Evolutionary conservation across 148 eudicot genomes (phyloP), one percentile per base, ranked within the genome.

Genomic region (Silene uniflora): DNA sequence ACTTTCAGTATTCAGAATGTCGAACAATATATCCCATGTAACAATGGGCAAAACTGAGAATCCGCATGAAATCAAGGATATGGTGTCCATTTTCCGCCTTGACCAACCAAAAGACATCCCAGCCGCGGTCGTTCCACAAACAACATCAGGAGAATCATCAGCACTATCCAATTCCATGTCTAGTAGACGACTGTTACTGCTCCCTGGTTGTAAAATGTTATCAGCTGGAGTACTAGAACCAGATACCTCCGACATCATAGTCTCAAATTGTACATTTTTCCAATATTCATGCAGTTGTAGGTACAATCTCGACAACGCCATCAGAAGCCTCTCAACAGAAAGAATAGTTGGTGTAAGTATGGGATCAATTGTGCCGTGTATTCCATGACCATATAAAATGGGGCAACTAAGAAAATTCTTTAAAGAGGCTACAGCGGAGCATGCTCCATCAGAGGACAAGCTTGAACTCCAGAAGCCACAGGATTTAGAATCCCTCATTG

Each of bases 111-210:
- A 72, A 73, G 84, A 74, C 71, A 75, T 58, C 18, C 86, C 83
- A 75, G 86, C 69, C 47, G 81, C 72, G 71, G 77, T 77, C 68
- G 79, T 82, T 67, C 83, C 84, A 66, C 80, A 72, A 64, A 83
- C 82, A 19, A 76, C 72, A 65, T 89, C 93, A 80, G 81, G 78
- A n/a, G 86, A 82, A 52, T 88, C 94, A 72, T 83, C 86, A 73
- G 78, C 83, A 74, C 84, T 82, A 89, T 95, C 97, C 79, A 95
- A 85, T 66, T 95, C 99, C 88, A 87, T 73, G 79, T 92, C 99
- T 77, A 88, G 72, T 69, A 90, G 77, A 82, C 81, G 80, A 62
- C 75, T 83, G 70, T 75, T 83, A 78, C 80, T 80, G 74, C 83
- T 79, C 54, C 76, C 81, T 0, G 67, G 24, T 68, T 83, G 84